phyloP scores from a whole-genome alignment of 352 stramenopile genomes.

The Hyaloperonospora brassicae region DNA sequence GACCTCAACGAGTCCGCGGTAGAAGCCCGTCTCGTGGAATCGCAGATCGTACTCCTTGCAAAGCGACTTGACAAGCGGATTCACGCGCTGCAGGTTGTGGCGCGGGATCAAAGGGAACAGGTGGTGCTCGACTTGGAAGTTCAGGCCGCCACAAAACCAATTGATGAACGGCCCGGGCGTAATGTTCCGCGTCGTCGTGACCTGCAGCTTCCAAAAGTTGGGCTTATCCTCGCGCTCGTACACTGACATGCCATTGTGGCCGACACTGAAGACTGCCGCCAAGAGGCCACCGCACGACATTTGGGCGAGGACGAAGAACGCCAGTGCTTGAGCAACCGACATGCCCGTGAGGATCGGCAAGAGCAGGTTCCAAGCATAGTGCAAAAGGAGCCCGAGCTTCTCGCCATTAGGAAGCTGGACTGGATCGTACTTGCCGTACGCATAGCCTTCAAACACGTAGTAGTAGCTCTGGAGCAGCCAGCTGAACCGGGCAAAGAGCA shows the following conservation, averaged over 20 bases:
- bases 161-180: constrained; percentile 90
- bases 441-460: constrained; percentile 89
- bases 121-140: constrained; percentile 99
- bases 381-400: constrained; percentile 63
- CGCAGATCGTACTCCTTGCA: constrained; percentile 95
- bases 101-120: constrained; percentile 96
- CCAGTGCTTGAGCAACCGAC: constrained; percentile 55
- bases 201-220: constrained; percentile 98
- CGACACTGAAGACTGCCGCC: constrained; percentile 94
- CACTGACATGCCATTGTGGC: constrained; percentile 97
- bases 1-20: constrained; percentile 90
- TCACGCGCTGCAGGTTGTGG: constrained; percentile 91
- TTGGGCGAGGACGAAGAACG: constrained; percentile 81
- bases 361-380: constrained; percentile 91
- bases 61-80: constrained; percentile 92
- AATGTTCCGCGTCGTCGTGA: constrained; percentile 97
- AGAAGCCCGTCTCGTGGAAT: constrained; percentile 95
- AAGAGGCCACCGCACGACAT: constrained; percentile 92
- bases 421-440: constrained; percentile 74
- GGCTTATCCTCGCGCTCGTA: constrained; percentile 93
- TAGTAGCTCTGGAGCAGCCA: constrained; percentile 96
- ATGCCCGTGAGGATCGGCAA: constrained; percentile 60
- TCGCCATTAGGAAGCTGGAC: constrained; percentile 83
- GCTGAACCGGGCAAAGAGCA: constrained; percentile 93
- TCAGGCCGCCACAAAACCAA: constrained; percentile 97